A percentile compares a stretch with the other conserved stretches of the same genome.
Evolutionary conservation across 768 basidiomycete genomes (phyloP).

Genomic region (Russula ochroleuca): DNA sequence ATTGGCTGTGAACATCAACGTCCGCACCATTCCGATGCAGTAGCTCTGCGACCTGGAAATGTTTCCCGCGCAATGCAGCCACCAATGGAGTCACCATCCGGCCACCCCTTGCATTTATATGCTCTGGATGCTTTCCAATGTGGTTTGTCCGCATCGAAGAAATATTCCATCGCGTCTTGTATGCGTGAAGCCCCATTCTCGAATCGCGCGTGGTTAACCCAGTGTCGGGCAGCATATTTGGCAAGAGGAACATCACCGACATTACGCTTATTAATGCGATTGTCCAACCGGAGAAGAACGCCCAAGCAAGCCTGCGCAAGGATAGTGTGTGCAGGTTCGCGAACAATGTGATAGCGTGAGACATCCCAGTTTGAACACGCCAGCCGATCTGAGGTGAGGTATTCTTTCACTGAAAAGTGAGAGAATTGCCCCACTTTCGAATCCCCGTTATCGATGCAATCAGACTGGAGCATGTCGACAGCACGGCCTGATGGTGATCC

Average conservation of each 20-base stretch:
- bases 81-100: not conserved
- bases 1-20: not conserved
- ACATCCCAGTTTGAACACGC: not conserved
- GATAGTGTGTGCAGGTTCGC: conserved; percentile 1
- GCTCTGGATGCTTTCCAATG: not conserved
- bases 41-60: not conserved
- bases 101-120: not conserved
- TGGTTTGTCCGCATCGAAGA: conserved; percentile 6
- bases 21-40: not conserved
- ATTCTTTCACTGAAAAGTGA: conserved; percentile 14
- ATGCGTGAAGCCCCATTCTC: not conserved
- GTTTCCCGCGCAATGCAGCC: not conserved
- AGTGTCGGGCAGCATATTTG: not conserved
- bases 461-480: conserved; percentile 14
- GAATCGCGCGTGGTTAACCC: conserved; percentile 2
- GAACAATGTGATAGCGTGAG: not conserved
- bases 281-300: not conserved
- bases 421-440: conserved; percentile 13
- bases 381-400: conserved; percentile 1
- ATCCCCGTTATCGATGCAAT: not conserved
- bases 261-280: not conserved
- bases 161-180: not conserved
- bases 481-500: not conserved
- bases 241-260: not conserved
- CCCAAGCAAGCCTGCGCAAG: conserved; percentile 8